A percentile compares a stretch with the other conserved stretches of the same genome.
phyloP scores from a whole-genome alignment of 2,329 filamentous ascomycete genomes.

The Thielaviopsis cerberus region DNA sequence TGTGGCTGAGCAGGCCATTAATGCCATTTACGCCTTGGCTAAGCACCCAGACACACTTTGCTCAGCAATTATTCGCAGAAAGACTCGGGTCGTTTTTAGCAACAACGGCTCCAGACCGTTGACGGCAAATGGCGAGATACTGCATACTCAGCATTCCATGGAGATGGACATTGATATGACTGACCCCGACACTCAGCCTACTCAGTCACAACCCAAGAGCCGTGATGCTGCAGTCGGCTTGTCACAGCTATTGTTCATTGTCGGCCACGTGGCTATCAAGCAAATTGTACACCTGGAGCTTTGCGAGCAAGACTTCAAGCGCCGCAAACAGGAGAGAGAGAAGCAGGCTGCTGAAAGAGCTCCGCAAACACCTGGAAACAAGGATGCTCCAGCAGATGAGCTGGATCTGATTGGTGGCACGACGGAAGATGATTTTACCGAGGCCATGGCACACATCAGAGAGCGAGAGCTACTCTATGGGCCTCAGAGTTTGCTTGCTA shows the following conservation, averaged over 20 bases:
- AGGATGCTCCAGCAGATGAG: conserved; percentile 60
- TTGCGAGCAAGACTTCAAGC: conserved; percentile 96
- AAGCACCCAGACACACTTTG: conserved; percentile 89
- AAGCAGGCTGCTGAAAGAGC: conserved; percentile 35
- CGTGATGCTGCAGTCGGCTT: conserved; percentile 55
- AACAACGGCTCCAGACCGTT: conserved; percentile 20
- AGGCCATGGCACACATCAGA: conserved; percentile 67
- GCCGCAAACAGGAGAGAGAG: conserved; percentile 77
- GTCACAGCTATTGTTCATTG: conserved; percentile 83
- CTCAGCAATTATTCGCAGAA: conserved; percentile 73
- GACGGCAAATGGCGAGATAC: conserved; percentile 17
- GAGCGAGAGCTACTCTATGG: conserved; percentile 73
- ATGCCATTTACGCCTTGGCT: conserved; percentile 81
- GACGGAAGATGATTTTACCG: conserved; percentile 81
- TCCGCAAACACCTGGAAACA: conserved; percentile 26
- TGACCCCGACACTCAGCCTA: conserved; percentile 18
- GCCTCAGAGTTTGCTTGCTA: conserved; percentile 62
- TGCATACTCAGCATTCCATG: conserved; percentile 17
- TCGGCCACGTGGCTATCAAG: conserved; percentile 93
- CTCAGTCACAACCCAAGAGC: conserved; percentile 22
- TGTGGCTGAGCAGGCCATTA: conserved; percentile 87
- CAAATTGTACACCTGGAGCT: conserved; percentile 96
- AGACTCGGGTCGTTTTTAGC: conserved; percentile 65
- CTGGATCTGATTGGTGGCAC: conserved; percentile 93
- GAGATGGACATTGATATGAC: conserved; percentile 15